A percentile compares a stretch with the other conserved stretches of the same genome.
Evolutionary conservation across 2,329 filamentous ascomycete genomes (phyloP).

Genomic region (Proliferodiscus dingleyae): DNA sequence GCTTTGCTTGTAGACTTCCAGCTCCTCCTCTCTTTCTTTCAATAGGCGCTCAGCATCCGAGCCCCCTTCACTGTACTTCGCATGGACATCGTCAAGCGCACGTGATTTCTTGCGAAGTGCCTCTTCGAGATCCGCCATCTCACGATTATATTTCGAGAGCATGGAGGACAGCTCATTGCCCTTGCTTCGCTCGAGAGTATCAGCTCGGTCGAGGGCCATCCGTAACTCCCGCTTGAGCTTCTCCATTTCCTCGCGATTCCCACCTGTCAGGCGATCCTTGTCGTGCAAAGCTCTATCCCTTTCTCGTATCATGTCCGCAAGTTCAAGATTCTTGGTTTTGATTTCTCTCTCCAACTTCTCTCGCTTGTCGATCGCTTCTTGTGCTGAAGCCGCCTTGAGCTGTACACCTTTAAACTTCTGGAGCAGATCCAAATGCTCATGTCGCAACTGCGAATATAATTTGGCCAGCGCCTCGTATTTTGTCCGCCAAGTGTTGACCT

Average conservation of each 20-base stretch:
- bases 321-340: conserved; percentile 98
- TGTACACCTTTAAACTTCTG: conserved; percentile 96
- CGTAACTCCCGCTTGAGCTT: conserved; percentile 91
- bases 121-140: conserved; percentile 95
- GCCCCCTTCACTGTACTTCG: conserved; percentile 72
- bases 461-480: conserved; percentile 98
- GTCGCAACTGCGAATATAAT: conserved; percentile 90
- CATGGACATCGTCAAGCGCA: conserved; percentile 76
- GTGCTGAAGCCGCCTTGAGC: conserved; percentile 91
- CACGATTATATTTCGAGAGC: conserved; percentile 92
- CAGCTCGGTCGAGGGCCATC: conserved; percentile 84
- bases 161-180: conserved; percentile 92
- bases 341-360: conserved; percentile 96
- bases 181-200: conserved; percentile 89
- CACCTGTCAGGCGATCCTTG: conserved; percentile 79
- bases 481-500: conserved; percentile 94
- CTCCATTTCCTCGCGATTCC: conserved; percentile 88
- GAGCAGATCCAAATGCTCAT: conserved; percentile 89
- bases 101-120: conserved; percentile 82
- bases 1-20: conserved; percentile 95
- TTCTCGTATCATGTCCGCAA: conserved; percentile 98
- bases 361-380: conserved; percentile 90
- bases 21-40: conserved; percentile 92
- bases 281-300: conserved; percentile 90
- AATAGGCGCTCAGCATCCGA: conserved; percentile 81